A percentile compares a stretch with the other conserved stretches of the same genome.
Conservation (phyloP, 345 rosid genomes). For the Schrenkiella parvula region DNA sequence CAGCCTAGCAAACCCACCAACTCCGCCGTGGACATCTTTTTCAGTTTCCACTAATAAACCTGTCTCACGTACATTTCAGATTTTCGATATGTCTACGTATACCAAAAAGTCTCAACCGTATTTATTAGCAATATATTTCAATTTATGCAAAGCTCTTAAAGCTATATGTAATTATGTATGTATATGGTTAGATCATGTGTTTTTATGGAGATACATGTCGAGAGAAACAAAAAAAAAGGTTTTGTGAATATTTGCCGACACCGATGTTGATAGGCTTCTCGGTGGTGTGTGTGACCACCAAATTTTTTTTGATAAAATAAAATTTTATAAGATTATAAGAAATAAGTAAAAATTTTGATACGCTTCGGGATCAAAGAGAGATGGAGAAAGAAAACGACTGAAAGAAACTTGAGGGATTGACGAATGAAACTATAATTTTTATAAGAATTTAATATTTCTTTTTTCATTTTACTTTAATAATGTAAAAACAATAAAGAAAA, state of each 20-base stretch:
- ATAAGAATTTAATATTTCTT: not conserved
- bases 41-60: constrained; percentile 31
- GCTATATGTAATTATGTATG: not conserved
- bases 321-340: not conserved
- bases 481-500: constrained; percentile 1
- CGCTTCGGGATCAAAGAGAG: not conserved
- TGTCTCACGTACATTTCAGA: constrained; percentile 19
- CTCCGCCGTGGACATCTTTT: constrained; percentile 18
- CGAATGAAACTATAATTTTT: not conserved
- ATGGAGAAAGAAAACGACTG: constrained; percentile 12
- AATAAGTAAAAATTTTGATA: not conserved
- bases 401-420: constrained; percentile 17
- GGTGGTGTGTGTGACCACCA: constrained; percentile 32
- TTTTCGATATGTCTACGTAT: not conserved
- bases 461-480: not conserved
- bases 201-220: constrained; percentile 10
- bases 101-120: not conserved
- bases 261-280: constrained; percentile 28
- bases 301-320: not conserved
- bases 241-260: constrained; percentile 34
- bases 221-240: not conserved
- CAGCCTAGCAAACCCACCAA: constrained; percentile 20
- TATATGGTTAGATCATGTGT: constrained; percentile 1
- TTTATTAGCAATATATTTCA: not conserved
- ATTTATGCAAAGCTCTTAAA: not conserved